Base-by-base conservation (phyloP, 805 yeast genomes). In the Yarrowia sp. region DNA sequence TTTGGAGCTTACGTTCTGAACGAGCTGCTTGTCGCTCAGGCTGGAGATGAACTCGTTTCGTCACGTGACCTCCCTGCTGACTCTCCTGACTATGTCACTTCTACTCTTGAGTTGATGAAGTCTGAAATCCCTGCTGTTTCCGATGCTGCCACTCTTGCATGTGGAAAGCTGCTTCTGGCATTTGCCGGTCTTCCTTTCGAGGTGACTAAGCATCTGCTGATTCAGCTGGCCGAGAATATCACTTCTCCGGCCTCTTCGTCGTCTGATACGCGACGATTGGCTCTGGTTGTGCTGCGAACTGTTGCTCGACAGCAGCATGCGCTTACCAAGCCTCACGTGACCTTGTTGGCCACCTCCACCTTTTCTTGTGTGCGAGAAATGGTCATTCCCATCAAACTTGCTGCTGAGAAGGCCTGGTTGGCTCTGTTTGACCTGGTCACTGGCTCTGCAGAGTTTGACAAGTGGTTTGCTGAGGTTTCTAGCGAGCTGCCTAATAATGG, bases 341-440 rank as follows among this genome's bases (percentile, higher is more conserved):
- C 86, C 69, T 38, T 69, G 33, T 70, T 93, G 61, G 90, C 83
- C 3, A 90, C 95, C 13, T 80, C 90, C 11, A 86, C 92, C 1
- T 93, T 93, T 74, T 78, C 87, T 0, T 87, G 95, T 74, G 87
- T 93, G 44, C 82, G 99, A 69, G 97, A 92, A 72, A 81, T 86
- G n/a, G 80, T 90, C 55, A 90, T 93, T 71, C 98, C 99, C 4
- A 87, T 93, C 69, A 92, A 92, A 72, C 80, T 93, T 67, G 97
- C 98, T 1, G 97, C 97, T 8, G 99, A 93, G 74, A 90, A 90
- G 78, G 92, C 96, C 0, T 92, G 83, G 74, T 74, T 92, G 69
- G 84, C 90, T 1, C 73, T 91, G 15, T 88, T 92, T 76, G 80
- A 83, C 55, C 78, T 93, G 70, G 87, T 89, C 36, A 90, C 87